phyloP scores from a whole-genome alignment of 805 yeast species.

The Cyberlindnera galapagoensis region DNA sequence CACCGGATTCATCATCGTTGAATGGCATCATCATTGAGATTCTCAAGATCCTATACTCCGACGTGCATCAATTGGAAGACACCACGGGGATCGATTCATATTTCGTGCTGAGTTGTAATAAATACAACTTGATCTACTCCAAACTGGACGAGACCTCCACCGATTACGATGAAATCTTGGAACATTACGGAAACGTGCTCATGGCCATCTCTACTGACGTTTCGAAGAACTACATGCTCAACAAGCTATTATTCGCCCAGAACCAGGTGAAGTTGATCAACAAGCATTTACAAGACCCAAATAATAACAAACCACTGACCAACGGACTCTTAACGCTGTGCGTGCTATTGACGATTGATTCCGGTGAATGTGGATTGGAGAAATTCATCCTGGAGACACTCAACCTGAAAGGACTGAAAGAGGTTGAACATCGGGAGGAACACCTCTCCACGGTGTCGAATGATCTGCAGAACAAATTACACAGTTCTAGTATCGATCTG shows the following conservation, averaged over 20 bases:
- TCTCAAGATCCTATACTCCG: conserved; percentile 22
- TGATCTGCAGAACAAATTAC: conserved; percentile 6
- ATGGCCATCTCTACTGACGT: conserved; percentile 18
- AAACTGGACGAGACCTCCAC: conserved; percentile 9
- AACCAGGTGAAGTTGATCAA: conserved; percentile 19
- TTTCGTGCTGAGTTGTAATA: conserved; percentile 24
- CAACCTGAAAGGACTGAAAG: conserved; percentile 6
- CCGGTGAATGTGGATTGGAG: conserved; percentile 27
- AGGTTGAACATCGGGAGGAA: conserved; percentile 12
- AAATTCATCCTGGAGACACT: conserved; percentile 12
- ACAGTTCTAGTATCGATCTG: background rate
- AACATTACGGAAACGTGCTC: conserved; percentile 23
- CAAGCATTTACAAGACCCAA: conserved; percentile 3
- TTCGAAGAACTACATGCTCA: conserved; percentile 23
- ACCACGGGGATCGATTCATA: conserved; percentile 22
- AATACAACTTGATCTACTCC: conserved; percentile 19
- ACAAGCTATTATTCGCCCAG: conserved; percentile 17
- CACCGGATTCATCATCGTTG: conserved; percentile 14
- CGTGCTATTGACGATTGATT: conserved; percentile 22
- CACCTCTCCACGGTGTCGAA: conserved; percentile 9
- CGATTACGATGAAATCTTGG: conserved; percentile 22
- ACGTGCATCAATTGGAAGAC: conserved; percentile 20
- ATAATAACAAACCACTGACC: conserved; percentile 6
- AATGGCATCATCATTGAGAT: conserved; percentile 23
- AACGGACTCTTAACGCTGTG: conserved; percentile 15